These are phyloP conservation scores for Pelargonium fulgidum DNA, from an alignment of 441 rosid genomes.

Conservation along the genomic window DNA sequence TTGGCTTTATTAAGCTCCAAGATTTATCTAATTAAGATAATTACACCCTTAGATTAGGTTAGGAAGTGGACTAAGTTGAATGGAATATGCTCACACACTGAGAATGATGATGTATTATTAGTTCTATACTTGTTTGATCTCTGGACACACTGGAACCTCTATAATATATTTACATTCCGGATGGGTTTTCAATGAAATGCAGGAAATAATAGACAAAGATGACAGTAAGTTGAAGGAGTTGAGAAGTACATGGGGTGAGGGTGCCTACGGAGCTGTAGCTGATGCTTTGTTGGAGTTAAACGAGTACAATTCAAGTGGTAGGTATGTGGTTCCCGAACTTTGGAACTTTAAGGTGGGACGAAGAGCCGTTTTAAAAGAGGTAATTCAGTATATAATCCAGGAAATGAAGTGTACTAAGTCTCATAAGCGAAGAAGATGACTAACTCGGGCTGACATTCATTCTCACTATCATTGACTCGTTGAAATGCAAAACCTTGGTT, in stretches of 20 bases:
- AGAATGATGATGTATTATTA: not conserved
- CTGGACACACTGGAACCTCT: not conserved
- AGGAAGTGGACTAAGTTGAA: not conserved
- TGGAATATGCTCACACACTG: not conserved
- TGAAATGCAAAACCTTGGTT: too few relatives aligned
- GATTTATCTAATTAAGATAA: too few relatives aligned
- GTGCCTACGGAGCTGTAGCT: not conserved
- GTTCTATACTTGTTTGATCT: not conserved
- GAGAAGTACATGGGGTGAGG: not conserved
- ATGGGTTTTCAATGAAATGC: not conserved
- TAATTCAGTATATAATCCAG: conserved; percentile 6
- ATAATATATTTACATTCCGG: not conserved
- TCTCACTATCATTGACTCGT: not conserved
- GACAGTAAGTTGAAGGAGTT: conserved; percentile 4
- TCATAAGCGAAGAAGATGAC: conserved; percentile 9
- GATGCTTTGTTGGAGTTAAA: conserved; percentile 10
- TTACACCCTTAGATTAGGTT: too few relatives aligned
- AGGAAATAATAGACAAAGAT: conserved; percentile 3
- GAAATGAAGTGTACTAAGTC: conserved; percentile 15
- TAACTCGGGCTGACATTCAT: not conserved
- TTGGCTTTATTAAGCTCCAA: too few relatives aligned
- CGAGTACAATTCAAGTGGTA: conserved; percentile 20
- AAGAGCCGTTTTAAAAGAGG: conserved; percentile 16
- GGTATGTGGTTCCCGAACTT: conserved; percentile 15
- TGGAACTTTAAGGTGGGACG: conserved; percentile 18